These are phyloP conservation scores for Agarophyton chilense DNA, from an alignment of 23 red algal species.

Conservation along the genomic window DNA sequence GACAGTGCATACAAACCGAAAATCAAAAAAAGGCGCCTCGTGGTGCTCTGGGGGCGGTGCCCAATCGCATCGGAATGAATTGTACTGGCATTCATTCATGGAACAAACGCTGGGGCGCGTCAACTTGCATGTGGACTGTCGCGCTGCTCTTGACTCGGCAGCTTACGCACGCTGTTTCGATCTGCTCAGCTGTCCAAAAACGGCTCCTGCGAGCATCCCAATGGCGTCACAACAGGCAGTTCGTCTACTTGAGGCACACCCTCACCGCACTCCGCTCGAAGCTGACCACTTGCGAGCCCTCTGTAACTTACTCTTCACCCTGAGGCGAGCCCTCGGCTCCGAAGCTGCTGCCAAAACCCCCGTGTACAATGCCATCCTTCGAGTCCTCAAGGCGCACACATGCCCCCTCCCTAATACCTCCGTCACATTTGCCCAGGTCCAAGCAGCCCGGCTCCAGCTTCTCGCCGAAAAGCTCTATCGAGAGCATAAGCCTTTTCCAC, in stretches of 20 bases:
- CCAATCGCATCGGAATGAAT: constrained; percentile 10
- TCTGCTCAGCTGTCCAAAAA: constrained; percentile 38
- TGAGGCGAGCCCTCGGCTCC: constrained; percentile 23
- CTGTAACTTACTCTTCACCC: constrained; percentile 22
- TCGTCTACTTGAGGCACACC: constrained; percentile 45
- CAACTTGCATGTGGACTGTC: constrained; percentile 32
- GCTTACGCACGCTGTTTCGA: constrained; percentile 44
- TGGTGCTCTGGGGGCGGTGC: neutral
- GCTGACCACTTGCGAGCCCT: constrained; percentile 68
- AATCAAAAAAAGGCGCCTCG: constrained; percentile 21
- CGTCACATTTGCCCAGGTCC: constrained; percentile 82
- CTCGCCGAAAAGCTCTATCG: constrained; percentile 58
- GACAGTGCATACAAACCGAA: neutral
- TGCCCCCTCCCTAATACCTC: constrained; percentile 41
- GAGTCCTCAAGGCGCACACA: constrained; percentile 75
- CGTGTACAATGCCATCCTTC: constrained; percentile 74
- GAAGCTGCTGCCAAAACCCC: constrained; percentile 53
- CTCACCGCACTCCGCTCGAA: constrained; percentile 75
- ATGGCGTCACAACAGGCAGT: constrained; percentile 39
- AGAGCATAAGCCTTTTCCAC: constrained; percentile 63
- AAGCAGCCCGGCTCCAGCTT: constrained; percentile 77
- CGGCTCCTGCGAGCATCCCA: constrained; percentile 38
- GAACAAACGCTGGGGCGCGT: constrained; percentile 31
- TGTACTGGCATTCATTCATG: neutral
- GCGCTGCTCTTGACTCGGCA: constrained; percentile 21